These are phyloP conservation scores for Arthroderma uncinatum DNA, from an alignment of 2,329 filamentous ascomycete genomes.

Conservation along the genomic window DNA sequence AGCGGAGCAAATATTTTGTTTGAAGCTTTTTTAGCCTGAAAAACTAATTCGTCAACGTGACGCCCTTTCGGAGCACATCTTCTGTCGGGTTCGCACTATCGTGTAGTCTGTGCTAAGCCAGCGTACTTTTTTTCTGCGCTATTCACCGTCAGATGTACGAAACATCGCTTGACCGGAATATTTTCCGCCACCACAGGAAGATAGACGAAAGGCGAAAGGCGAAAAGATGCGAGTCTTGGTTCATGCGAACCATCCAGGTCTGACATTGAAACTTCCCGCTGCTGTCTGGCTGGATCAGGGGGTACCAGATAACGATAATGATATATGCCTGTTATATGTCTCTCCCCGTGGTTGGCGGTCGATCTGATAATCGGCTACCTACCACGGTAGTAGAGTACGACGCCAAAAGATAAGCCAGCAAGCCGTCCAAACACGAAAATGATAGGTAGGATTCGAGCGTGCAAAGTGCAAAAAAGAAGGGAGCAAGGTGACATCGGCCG, in stretches of 20 bases:
- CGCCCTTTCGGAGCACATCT: not conserved
- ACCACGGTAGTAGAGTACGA: not conserved
- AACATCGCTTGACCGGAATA: not conserved
- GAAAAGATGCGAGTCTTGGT: not conserved
- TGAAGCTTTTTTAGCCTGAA: not conserved
- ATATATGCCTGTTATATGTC: not conserved
- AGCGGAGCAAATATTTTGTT: not conserved
- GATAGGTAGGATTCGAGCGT: not conserved
- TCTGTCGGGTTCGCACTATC: not conserved
- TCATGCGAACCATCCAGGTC: not conserved
- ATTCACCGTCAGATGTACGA: no score
- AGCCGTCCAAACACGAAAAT: not conserved
- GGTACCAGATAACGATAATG: not conserved
- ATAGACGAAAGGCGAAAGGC: not conserved
- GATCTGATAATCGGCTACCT: not conserved
- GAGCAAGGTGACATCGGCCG: not conserved
- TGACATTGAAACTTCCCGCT: not conserved
- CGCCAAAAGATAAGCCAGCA: not conserved
- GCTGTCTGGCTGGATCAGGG: not conserved
- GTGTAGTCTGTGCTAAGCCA: not conserved
- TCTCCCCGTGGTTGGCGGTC: not conserved
- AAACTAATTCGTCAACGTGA: constrained; percentile 1
- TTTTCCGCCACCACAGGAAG: not conserved
- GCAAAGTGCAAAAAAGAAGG: no score
- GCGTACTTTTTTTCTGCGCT: no score